These are phyloP conservation scores for Pythium plurisporium DNA, from an alignment of 352 stramenopile species.

Conservation along the genomic window DNA sequence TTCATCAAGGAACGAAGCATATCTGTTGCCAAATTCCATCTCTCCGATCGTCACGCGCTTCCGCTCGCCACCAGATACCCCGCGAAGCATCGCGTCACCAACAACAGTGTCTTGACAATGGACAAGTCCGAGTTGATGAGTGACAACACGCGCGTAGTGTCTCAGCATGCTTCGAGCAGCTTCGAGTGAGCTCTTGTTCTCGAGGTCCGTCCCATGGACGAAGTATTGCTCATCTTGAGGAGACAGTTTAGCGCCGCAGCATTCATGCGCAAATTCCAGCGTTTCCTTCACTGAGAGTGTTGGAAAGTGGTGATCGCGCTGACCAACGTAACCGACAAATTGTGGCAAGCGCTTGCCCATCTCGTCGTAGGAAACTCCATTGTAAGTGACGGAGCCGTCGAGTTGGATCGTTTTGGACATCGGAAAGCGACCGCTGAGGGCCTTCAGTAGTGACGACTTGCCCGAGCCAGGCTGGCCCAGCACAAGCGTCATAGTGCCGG, in stretches of 20 bases:
- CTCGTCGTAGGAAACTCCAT: conserved; percentile 35
- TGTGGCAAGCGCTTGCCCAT: conserved; percentile 66
- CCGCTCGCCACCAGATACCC: conserved; percentile 84
- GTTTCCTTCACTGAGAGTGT: conserved; percentile 93
- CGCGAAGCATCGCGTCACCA: conserved; percentile 60
- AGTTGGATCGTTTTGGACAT: conserved; percentile 39
- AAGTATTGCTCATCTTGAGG: too few relatives aligned
- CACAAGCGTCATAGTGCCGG: conserved; percentile 49
- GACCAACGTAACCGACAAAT: conserved; percentile 56
- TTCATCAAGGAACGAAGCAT: conserved; percentile 86
- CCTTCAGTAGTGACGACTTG: conserved; percentile 80
- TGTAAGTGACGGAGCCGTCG: conserved; percentile 61
- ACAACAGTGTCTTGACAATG: conserved; percentile 91
- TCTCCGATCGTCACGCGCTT: conserved; percentile 89
- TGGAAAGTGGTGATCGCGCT: conserved; percentile 85
- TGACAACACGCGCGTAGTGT: too few relatives aligned
- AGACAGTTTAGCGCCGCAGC: too few relatives aligned
- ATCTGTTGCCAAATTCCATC: conserved; percentile 78
- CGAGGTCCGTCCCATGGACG: too few relatives aligned
- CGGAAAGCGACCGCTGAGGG: conserved; percentile 55
- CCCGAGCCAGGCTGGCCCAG: conserved; percentile 68
- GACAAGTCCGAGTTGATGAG: too few relatives aligned
- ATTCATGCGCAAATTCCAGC: conserved; percentile 93
- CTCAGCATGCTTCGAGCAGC: too few relatives aligned
- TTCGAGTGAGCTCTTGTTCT: too few relatives aligned